Evolutionary conservation across 176 grass and related monocot species (phyloP), one percentile per base, ranked within the genome.

Genomic region (Aegilops umbellulata): DNA sequence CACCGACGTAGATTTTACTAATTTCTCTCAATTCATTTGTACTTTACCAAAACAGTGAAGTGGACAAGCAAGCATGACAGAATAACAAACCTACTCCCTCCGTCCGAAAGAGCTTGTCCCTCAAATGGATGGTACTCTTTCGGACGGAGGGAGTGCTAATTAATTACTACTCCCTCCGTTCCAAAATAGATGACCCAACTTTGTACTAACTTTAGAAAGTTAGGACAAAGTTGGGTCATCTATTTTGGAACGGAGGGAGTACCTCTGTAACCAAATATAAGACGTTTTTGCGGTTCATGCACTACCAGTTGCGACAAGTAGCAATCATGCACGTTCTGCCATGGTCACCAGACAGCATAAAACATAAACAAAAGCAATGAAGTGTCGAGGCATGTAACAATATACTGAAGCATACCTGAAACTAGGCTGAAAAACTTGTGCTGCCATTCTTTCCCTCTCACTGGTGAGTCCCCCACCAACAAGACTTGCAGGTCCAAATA

Each of bases 381-480:
- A 35, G 55, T 22, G 55, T 58, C 20, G 0, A 58, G 19, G 55
- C 7, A 1, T 22, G 20, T 22, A 22, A 58, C 55, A 22, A 57
- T 58, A 58, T 58, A 39, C 49, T 57, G 26, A 32, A 49, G 19
- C 39, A 53, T 88, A 99, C 97, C 97, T 99, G 85, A 93, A 89
- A 84, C 92, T 78, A 46, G 97, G 97, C 88, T 99, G 97, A 79
- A 98, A 99, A 86, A 96, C 97, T 89, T 91, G 94, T 74, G 94
- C 97, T 14, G 86, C 82, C 80, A 91, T 90, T 81, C 87, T 87
- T 79, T 96, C 97, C 79, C 93, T 94, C 80, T 96, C 94, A 32
- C 76, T 94, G 64, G 90, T 93, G 64, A 99, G 34, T 29, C 88
- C 84, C 10, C 88, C 90, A 25, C 91, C 91, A 66, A 94, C 83